Percentiles rank a stretch among this genome's conserved stretches.
phyloP scores from a whole-genome alignment of 441 rosid genomes.

The Geranium incanum region DNA sequence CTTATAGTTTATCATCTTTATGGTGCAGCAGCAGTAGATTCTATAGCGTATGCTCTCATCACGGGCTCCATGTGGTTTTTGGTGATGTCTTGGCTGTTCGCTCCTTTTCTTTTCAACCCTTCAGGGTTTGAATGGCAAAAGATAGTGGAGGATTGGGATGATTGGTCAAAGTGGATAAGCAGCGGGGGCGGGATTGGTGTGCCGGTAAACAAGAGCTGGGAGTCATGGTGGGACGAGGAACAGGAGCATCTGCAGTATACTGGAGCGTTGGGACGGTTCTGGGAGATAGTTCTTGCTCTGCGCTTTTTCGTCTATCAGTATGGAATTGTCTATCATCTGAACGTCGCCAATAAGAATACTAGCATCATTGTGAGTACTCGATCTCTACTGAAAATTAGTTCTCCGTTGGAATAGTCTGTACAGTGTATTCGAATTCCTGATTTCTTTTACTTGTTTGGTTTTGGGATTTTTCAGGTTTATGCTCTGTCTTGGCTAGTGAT shows the following conservation, averaged over 20 bases:
- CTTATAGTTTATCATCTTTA: slow-evolving; percentile 66
- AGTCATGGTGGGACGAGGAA: slow-evolving; percentile 29
- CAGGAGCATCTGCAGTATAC: slow-evolving; percentile 47
- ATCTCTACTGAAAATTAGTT: slow-evolving; percentile 2
- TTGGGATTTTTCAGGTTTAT: slow-evolving; percentile 46
- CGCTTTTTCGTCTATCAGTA: slow-evolving; percentile 27
- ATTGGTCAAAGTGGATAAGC: slow-evolving; percentile 25
- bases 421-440: not conserved
- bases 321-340: slow-evolving; percentile 72
- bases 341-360: slow-evolving; percentile 44
- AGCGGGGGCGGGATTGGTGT: slow-evolving; percentile 26
- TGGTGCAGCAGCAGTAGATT: slow-evolving; percentile 42
- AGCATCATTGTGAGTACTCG: slow-evolving; percentile 46
- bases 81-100: slow-evolving; percentile 27
- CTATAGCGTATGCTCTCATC: slow-evolving; percentile 36
- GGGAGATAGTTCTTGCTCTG: slow-evolving; percentile 64
- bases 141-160: slow-evolving; percentile 34
- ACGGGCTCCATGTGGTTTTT: slow-evolving; percentile 32
- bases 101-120: slow-evolving; percentile 27
- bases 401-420: not conserved
- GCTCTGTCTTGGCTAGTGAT: slow-evolving; percentile 95
- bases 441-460: slow-evolving; percentile 1
- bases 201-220: slow-evolving; percentile 27
- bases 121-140: slow-evolving; percentile 31
- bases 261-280: slow-evolving; percentile 53